Percentiles rank a stretch among this genome's conserved stretches.
phyloP scores from a whole-genome alignment of 805 yeast genomes.

The Ogataea paradorogensis region DNA sequence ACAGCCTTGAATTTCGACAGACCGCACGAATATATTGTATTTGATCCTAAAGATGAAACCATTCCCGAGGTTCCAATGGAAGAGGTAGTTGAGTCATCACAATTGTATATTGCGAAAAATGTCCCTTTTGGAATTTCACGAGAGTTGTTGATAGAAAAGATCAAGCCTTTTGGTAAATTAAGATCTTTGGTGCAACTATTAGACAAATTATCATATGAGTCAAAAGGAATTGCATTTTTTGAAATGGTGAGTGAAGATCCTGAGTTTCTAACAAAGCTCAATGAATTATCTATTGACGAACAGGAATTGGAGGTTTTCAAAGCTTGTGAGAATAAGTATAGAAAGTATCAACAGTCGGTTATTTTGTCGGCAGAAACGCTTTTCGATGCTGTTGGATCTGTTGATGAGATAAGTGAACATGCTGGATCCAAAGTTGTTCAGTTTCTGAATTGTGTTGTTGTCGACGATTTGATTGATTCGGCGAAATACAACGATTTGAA shows the following conservation, averaged over 20 bases:
- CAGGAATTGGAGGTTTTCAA: constrained; percentile 34
- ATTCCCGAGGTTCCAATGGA: constrained; percentile 37
- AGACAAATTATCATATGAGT: constrained; percentile 47
- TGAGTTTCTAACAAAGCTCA: constrained; percentile 33
- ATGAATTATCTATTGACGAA: constrained; percentile 36
- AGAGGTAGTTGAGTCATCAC: constrained; percentile 39
- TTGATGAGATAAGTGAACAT: constrained; percentile 20
- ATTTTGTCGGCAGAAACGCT: constrained; percentile 23
- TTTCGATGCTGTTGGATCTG: constrained; percentile 10
- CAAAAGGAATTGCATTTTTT: constrained; percentile 58
- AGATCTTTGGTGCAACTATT: constrained; percentile 41
- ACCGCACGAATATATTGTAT: constrained; percentile 43
- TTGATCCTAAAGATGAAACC: constrained; percentile 48
- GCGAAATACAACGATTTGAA: constrained; percentile 45
- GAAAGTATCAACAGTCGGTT: constrained; percentile 22
- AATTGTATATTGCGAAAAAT: constrained; percentile 34
- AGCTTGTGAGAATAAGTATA: constrained; percentile 37
- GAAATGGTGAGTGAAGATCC: constrained; percentile 30
- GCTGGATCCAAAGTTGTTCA: constrained; percentile 50
- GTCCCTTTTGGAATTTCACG: constrained; percentile 43
- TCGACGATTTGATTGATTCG: constrained; percentile 58
- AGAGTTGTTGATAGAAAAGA: constrained; percentile 40
- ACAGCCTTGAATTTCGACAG: constrained; percentile 35
- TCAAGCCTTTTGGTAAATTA: constrained; percentile 41
- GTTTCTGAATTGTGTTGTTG: constrained; percentile 61